Base-by-base conservation (phyloP, 805 yeast genomes). In the Vanderwaltozyma verrucispora region DNA sequence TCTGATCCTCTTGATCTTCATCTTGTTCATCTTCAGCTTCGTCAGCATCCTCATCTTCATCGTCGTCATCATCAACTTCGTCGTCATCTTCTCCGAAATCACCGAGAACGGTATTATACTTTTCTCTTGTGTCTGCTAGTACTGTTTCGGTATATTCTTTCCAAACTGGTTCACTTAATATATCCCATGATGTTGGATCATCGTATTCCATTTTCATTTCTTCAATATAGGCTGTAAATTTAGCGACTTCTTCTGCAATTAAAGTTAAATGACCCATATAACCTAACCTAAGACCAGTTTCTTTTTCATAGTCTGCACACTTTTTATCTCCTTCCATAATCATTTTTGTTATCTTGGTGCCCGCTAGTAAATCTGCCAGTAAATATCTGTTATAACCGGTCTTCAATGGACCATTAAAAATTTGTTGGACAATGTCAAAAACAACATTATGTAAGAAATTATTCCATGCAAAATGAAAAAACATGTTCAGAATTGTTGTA, bases 231-330 rank as follows among this genome's bases (percentile, higher is more conserved):
- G 67, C 63, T 5, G 68, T 58, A 54, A 92, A 92, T 60, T 92
- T 92, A 32, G 88, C 96, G 33, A 92, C 92, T 58, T 92, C 98
- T 58, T 92, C 98, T 32, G 96, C 88, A 36, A 92, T 85, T 29
- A 92, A 66, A 4, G 94, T 86, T 43, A 92, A 62, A 57, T 92
- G 98, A 19, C 98, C 98, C 88, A 89, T 88, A 56, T 89, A 92
- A 0, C 98, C 98, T 17, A 92, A 74, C 38, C 96, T 68, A 12
- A 85, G 72, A 13, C 75, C 75, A 4, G 71, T 69, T 35, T 61
- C 65, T 44, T 69, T 71, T 54, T 86, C 87, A 44, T 76, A 70
- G 40, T 71, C 74, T 25, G 66, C 63, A 47, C 83, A 78, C 33
- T 67, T 66, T 33, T 63, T 62, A 46, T 81, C 81, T 3, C 89